Evolutionary conservation across 129 eudicot genomes (phyloP).

Genomic region (Chrysanthemum makinoi): DNA sequence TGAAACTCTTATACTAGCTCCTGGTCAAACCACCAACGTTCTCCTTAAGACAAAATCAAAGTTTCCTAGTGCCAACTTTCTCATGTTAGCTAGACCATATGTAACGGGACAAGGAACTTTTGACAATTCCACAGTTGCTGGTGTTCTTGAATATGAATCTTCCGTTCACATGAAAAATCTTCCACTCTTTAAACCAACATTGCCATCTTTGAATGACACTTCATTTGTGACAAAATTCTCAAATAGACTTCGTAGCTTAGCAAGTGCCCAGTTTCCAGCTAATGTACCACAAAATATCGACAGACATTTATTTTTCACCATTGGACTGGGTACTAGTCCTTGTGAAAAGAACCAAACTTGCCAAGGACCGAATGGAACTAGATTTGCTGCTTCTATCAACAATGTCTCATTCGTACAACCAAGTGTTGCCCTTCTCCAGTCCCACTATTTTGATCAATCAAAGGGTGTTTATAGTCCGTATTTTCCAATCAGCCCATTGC

Average conservation of each 20-base stretch:
- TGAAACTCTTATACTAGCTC: not conserved
- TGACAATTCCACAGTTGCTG: not conserved
- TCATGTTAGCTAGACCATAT: too few relatives aligned
- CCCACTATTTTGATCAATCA: not conserved
- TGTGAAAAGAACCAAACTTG: slow-evolving; percentile 7
- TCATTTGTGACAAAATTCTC: slow-evolving; percentile 1
- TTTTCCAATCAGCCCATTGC: not conserved
- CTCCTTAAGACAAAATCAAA: not conserved
- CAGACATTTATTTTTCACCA: not conserved
- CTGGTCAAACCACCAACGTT: slow-evolving; percentile 9
- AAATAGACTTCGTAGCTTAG: not conserved
- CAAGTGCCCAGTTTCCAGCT: not conserved
- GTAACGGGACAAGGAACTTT: too few relatives aligned
- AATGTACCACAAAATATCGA: not conserved
- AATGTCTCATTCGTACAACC: slow-evolving; percentile 4
- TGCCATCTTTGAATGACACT: not conserved
- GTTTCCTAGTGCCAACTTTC: too few relatives aligned
- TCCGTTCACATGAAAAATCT: slow-evolving; percentile 2
- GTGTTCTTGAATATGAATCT: not conserved
- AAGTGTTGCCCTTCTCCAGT: slow-evolving; percentile 1
- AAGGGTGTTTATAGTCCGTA: slow-evolving; percentile 6
- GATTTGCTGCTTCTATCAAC: not conserved
- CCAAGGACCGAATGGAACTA: slow-evolving; percentile 2
- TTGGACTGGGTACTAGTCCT: slow-evolving; percentile 1
- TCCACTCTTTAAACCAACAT: slow-evolving; percentile 8